A percentile compares a stretch with the other conserved stretches of the same genome.
phyloP scores from a whole-genome alignment of 1,284 basidiomycete genomes.

The Inonotus hispidus region DNA sequence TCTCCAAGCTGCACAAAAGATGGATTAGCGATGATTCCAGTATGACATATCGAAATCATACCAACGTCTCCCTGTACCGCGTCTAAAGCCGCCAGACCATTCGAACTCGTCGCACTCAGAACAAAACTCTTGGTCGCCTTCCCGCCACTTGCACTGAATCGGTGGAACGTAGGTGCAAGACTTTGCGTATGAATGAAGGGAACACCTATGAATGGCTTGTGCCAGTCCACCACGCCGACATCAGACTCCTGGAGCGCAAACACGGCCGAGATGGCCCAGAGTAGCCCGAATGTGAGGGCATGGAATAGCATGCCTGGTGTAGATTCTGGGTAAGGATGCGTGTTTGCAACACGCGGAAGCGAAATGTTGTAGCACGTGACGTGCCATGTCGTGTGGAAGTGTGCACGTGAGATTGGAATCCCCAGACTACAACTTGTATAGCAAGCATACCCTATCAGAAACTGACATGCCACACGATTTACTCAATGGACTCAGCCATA shows the following conservation, averaged over 20 bases:
- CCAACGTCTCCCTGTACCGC: constrained; percentile 68
- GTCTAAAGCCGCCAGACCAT: constrained; percentile 76
- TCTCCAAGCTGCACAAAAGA: constrained; percentile 65
- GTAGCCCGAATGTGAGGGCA: not conserved
- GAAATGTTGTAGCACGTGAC: too few species aligned
- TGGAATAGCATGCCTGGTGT: not conserved
- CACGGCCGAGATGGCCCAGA: not conserved
- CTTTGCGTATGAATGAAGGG: constrained; percentile 46
- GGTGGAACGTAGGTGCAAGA: constrained; percentile 55
- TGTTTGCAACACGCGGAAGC: too few species aligned
- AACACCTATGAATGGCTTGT: constrained; percentile 69
- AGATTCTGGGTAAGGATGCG: too few species aligned
- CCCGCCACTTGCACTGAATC: constrained; percentile 26
- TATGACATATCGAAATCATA: constrained; percentile 35
- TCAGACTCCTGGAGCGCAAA: constrained; percentile 62
- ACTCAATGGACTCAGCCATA: too few species aligned
- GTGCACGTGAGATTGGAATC: too few species aligned
- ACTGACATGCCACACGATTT: too few species aligned
- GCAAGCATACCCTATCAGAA: too few species aligned
- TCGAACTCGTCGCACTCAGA: constrained; percentile 67
- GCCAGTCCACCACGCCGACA: constrained; percentile 85
- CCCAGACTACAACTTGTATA: too few species aligned
- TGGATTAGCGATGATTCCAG: constrained; percentile 5
- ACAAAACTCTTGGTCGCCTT: constrained; percentile 46
- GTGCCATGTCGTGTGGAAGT: too few species aligned